Percentiles rank a stretch among this genome's conserved stretches.
phyloP scores from a whole-genome alignment of 2,329 filamentous ascomycete species.

The Microthyrium microscopicum region DNA sequence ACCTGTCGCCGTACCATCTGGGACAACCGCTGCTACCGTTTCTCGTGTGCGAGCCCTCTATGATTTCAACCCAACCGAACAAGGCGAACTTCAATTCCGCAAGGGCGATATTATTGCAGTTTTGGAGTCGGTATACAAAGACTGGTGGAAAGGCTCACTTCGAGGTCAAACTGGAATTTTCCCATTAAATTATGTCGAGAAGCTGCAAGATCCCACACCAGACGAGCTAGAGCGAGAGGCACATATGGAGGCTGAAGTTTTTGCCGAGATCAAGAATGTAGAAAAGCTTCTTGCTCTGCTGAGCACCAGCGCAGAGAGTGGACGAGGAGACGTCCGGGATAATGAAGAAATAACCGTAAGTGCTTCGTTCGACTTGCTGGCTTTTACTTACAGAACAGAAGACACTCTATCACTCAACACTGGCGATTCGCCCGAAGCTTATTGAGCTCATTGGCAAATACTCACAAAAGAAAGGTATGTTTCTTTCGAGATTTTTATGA shows the following conservation, averaged over 20 bases:
- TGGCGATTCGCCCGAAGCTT: conserved; percentile 87
- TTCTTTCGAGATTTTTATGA: not conserved
- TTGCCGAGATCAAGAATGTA: conserved; percentile 61
- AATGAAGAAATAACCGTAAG: conserved; percentile 88
- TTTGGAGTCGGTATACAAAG: conserved; percentile 93
- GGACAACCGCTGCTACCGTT: conserved; percentile 90
- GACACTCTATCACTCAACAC: conserved; percentile 76
- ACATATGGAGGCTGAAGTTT: conserved; percentile 77
- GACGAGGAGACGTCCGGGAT: conserved; percentile 55
- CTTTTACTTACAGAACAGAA: not conserved
- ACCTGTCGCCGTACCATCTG: conserved; percentile 43
- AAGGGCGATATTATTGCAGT: conserved; percentile 97
- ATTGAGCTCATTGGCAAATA: conserved; percentile 98
- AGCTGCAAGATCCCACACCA: conserved; percentile 81
- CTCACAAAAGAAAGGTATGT: conserved; percentile 87
- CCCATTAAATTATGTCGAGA: conserved; percentile 96
- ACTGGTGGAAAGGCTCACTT: conserved; percentile 97
- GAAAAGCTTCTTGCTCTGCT: conserved; percentile 74
- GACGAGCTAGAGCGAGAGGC: conserved; percentile 92
- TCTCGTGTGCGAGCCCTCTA: conserved; percentile 85
- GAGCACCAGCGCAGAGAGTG: conserved; percentile 51
- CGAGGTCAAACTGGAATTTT: conserved; percentile 95
- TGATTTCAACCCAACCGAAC: conserved; percentile 87
- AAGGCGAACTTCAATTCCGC: conserved; percentile 87
- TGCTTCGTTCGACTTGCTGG: not conserved